These are phyloP conservation scores for Acanthamoeba sp. DNA, from an alignment of 208 protist species.

Conservation along the genomic window DNA sequence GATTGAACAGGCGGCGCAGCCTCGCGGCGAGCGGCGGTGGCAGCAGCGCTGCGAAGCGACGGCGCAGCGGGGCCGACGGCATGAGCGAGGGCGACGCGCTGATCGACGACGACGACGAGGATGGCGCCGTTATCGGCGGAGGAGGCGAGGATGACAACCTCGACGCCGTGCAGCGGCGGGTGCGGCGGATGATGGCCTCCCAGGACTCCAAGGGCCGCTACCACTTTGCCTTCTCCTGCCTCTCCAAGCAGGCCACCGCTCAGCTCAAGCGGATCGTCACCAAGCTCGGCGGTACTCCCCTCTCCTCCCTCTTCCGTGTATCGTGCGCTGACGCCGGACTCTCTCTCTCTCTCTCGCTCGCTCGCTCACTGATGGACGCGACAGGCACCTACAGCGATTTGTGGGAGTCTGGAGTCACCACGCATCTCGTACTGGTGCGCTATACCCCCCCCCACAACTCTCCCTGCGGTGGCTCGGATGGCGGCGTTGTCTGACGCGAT, in stretches of 20 bases:
- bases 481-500: no score
- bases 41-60: neutral
- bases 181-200: neutral
- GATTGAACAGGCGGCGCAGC: neutral
- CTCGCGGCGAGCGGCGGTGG: neutral
- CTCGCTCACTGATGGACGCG: no score
- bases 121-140: neutral
- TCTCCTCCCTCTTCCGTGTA: neutral
- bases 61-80: neutral
- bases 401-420: slow-evolving; percentile 37
- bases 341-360: neutral
- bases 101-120: neutral
- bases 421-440: slow-evolving; percentile 30
- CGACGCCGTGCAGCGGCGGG: neutral
- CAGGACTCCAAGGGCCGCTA: slow-evolving; percentile 4
- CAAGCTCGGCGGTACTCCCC: slow-evolving; percentile 33
- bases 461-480: no score
- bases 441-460: neutral
- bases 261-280: slow-evolving; percentile 58
- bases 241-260: neutral
- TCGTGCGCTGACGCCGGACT: neutral
- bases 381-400: slow-evolving; percentile 38
- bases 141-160: no score
- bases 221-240: slow-evolving; percentile 59
- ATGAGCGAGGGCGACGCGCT: neutral